Conservation (phyloP, 495 filamentous ascomycete species). For the Physcia stellaris region DNA sequence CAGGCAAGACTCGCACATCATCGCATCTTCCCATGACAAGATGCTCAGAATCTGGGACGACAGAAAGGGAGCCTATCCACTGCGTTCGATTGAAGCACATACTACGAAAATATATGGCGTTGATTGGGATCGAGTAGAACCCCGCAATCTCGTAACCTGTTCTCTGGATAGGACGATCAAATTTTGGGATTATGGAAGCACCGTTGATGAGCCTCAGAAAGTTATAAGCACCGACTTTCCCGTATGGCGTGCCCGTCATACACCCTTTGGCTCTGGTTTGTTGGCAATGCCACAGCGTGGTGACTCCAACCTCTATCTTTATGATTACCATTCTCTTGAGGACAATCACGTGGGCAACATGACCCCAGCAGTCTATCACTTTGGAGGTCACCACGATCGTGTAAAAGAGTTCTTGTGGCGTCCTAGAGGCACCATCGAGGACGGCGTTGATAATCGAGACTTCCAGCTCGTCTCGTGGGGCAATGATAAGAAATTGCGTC, state of each 20-base stretch:
- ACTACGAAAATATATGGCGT: conserved; percentile 93
- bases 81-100: conserved; percentile 77
- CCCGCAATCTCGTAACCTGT: conserved; percentile 66
- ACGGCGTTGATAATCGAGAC: conserved; percentile 72
- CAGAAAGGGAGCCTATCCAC: conserved; percentile 61
- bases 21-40: conserved; percentile 83
- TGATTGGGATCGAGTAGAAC: conserved; percentile 75
- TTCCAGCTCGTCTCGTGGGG: conserved; percentile 94
- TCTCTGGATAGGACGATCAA: conserved; percentile 87
- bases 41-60: conserved; percentile 86
- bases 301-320: conserved; percentile 73
- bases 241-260: conserved; percentile 86
- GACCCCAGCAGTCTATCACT: conserved; percentile 50
- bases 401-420: conserved; percentile 94
- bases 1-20: conserved; percentile 65
- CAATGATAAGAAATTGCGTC: conserved; percentile 64
- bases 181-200: conserved; percentile 72
- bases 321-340: conserved; percentile 47
- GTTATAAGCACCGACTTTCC: conserved; percentile 73
- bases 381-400: conserved; percentile 69
- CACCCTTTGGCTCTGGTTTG: conserved; percentile 77
- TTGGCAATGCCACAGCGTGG: conserved; percentile 86
- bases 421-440: conserved; percentile 53
- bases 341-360: conserved; percentile 29
- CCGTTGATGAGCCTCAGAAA: conserved; percentile 51